Evolutionary conservation across 164 flowering plant species (phyloP), one percentile per base, ranked within the genome.

Genomic region (Pachysandra terminalis): DNA sequence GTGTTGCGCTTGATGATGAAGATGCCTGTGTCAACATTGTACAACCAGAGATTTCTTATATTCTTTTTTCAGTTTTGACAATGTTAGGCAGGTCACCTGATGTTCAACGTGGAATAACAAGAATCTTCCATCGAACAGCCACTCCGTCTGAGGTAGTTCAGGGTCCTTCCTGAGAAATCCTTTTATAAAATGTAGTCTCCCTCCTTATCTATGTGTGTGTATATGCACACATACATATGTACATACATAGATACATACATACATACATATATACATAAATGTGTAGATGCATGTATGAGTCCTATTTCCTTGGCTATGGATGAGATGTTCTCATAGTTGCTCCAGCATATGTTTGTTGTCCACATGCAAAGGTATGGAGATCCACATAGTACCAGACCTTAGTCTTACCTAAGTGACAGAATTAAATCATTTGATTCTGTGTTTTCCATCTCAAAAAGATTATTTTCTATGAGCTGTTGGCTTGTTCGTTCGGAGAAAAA

Each of bases 71-170:
- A 24, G 93, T 89, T 74, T 81, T 95, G 72, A 83, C 81, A 24
- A 66, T 71, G 54, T 75, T 95, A 73, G 90, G 89, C 66, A 79
- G 83, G 80, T 77, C 87, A 32, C 80, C 87, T 76, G 98, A 95
- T 82, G 73, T 92, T 71, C 96, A 92, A 61, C 96, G 98, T 72
- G 98, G 98, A 69, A 84, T 95, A 68, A 83, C 97, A 19, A 86
- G 97, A 82, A 88, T 90, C 61, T 90, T 87, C 74, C 97, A 95
- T 68, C 84, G 84, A 62, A 95, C 96, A 53, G 91, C 90, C 24
- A 83, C 90, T 25, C 78, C 97, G 60, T 76, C 86, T 56, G 97
- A 95, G 96, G 98, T 95, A 78, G 51, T 56, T 48, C 56, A 41
- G 59, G 37, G 56, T 63, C 37, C 55, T 26, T 68, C 35, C 37